Evolutionary conservation across 2,329 filamentous ascomycete genomes (phyloP).

Genomic region (Pseudonectria foliicola): DNA sequence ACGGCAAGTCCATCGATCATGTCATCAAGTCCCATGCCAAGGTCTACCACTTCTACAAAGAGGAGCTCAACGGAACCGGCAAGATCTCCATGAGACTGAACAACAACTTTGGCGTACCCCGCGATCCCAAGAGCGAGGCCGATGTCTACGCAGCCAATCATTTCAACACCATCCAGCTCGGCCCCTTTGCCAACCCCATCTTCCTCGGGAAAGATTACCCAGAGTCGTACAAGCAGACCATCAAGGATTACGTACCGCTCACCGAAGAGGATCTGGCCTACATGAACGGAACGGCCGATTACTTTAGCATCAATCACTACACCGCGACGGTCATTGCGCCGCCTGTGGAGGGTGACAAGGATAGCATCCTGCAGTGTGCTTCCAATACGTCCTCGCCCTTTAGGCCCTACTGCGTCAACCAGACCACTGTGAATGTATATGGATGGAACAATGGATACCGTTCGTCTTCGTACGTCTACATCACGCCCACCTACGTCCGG

Average conservation of each 20-base stretch:
- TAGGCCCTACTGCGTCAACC: conserved; percentile 46
- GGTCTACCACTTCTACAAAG: conserved; percentile 46
- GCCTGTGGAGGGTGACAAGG: conserved; percentile 25
- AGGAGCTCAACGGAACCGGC: conserved; percentile 43
- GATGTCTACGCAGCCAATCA: conserved; percentile 39
- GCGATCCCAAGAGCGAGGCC: conserved; percentile 28
- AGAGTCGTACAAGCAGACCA: conserved; percentile 36
- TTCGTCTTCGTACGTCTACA: conserved; percentile 50
- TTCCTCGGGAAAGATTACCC: conserved; percentile 46
- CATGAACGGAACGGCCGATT: conserved; percentile 45
- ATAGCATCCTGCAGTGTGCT: conserved; percentile 41
- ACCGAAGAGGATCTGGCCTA: conserved; percentile 40
- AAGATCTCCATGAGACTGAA: conserved; percentile 44
- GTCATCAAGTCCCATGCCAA: conserved; percentile 42
- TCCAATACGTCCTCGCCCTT: conserved; percentile 36
- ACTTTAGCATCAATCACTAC: conserved; percentile 52
- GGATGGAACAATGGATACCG: conserved; percentile 54
- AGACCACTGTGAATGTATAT: conserved; percentile 36
- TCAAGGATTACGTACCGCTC: conserved; percentile 39
- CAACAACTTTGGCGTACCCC: conserved; percentile 44
- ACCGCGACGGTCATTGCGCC: conserved; percentile 47
- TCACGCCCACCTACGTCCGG: conserved; percentile 51
- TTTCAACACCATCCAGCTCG: conserved; percentile 41
- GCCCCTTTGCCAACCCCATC: conserved; percentile 45
- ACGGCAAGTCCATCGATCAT: conserved; percentile 31